Percentiles rank a stretch among this genome's conserved stretches.
Conservation (phyloP, 345 rosid genomes). For the Hibiscus mutabilis region DNA sequence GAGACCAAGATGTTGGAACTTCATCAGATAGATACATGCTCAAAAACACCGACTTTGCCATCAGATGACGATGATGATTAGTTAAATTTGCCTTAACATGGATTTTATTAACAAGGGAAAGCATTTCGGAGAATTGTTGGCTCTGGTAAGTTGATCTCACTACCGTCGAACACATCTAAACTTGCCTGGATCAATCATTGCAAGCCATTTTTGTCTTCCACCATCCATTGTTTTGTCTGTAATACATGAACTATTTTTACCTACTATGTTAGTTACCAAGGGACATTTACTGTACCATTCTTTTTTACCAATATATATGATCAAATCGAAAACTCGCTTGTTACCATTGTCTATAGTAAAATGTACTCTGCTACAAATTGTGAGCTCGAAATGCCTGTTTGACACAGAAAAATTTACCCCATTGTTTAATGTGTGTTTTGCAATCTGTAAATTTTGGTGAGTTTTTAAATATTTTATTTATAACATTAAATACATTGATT, state of each 20-base stretch:
- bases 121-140: not conserved
- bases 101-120: not conserved
- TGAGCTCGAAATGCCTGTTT: not conserved
- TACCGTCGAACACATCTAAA: slow-evolving; percentile 2
- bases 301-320: not conserved
- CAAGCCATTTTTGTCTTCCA: not conserved
- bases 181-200: not conserved
- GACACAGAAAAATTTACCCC: not conserved
- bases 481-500: no score
- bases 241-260: not conserved
- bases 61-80: slow-evolving; percentile 42
- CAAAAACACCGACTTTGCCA: slow-evolving; percentile 71
- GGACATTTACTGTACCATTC: not conserved
- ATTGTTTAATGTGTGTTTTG: not conserved
- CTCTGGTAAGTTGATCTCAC: slow-evolving; percentile 3
- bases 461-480: no score
- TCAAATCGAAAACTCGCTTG: not conserved
- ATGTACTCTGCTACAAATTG: not conserved
- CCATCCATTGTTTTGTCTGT: not conserved
- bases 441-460: no score
- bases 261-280: not conserved
- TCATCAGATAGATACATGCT: slow-evolving; percentile 69
- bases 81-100: not conserved
- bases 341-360: not conserved
- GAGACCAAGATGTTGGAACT: slow-evolving; percentile 70